These are phyloP conservation scores for Backusella luteola DNA, from an alignment of 192 early-diverging fungal species.

Conservation along the genomic window DNA sequence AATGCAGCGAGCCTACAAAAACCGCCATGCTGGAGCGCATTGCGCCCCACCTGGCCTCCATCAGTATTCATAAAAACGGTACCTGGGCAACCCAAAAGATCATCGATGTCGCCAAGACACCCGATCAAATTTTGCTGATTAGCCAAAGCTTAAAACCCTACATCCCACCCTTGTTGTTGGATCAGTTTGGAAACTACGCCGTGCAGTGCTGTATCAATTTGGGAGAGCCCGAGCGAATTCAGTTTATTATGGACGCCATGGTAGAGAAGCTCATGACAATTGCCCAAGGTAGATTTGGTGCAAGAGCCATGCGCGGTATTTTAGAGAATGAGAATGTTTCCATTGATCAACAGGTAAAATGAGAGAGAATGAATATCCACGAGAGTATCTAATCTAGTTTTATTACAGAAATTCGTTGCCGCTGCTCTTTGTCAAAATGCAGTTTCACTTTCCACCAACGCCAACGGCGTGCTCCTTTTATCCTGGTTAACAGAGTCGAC, in stretches of 20 bases:
- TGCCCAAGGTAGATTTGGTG: conserved; percentile 89
- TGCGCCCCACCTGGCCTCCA: conserved; percentile 77
- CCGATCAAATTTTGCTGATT: conserved; percentile 58
- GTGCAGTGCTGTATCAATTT: conserved; percentile 90
- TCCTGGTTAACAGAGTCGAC: conserved; percentile 91
- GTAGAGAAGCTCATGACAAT: conserved; percentile 77
- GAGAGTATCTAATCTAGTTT: neutral
- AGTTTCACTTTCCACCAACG: conserved; percentile 72
- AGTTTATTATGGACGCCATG: conserved; percentile 95
- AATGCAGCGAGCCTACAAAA: conserved; percentile 64
- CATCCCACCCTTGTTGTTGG: conserved; percentile 85
- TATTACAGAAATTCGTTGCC: conserved; percentile 76
- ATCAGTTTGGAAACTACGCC: conserved; percentile 98
- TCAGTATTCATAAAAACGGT: conserved; percentile 96
- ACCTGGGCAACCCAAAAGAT: conserved; percentile 98
- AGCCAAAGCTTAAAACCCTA: conserved; percentile 55
- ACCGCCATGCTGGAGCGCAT: conserved; percentile 72
- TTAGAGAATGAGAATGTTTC: conserved; percentile 81
- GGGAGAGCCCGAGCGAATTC: conserved; percentile 63
- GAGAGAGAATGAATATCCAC: neutral
- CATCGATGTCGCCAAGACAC: conserved; percentile 78
- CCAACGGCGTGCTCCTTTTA: conserved; percentile 85
- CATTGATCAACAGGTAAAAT: conserved; percentile 63
- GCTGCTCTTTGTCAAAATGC: conserved; percentile 81
- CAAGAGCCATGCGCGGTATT: conserved; percentile 86